Base-by-base conservation (phyloP, 495 filamentous ascomycete genomes). In the Aspergillus haitiensis region DNA sequence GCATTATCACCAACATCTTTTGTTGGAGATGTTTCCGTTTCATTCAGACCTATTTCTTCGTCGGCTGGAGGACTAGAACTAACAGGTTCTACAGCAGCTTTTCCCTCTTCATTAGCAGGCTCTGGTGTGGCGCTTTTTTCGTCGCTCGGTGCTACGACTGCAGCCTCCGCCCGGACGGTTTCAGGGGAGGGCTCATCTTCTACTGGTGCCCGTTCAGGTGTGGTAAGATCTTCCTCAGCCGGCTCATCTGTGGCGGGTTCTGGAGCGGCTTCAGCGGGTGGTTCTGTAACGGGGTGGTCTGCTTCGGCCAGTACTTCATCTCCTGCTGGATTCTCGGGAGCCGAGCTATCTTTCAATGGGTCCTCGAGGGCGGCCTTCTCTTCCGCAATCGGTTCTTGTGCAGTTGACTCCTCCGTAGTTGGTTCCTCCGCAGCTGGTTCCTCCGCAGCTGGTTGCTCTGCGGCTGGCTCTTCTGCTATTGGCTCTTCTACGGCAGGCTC, bases 381-480 rank as follows among this genome's bases (percentile, higher is more conserved):
- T 27, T 27, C 21, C 21, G 21, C 21, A 31, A 52, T n/a, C 13
- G 55, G 44, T 18, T 27, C 8, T 32, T 55, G 32, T 12, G 39
- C 40, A 33, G 57, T 48, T 32, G 31, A 9, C n/a, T 56, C 50
- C 31, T 60, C 57, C 13, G 49, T 56, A 27, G 21, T 27, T 27
- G 21, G 21, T 52, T 58, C 50, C 33, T 54, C 55, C 56, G 11
- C 44, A 42, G 16, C 40, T 16, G 51, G 21, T 10, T 18, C 18
- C 49, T 18, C 52, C 6, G 37, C 65, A 11, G 40, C 57, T 10
- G 52, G 49, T 42, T 61, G 45, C 40, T 57, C 64, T 39, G 63
- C 61, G 33, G 49, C 40, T n/a, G 56, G 44, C 2, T 48, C 46
- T 31, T 53, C n/a, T 8, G 11, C 18, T 16, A 36, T 8, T 44